Base-by-base conservation (phyloP, 1,139 yeast species). In the Pneumocystis canis region DNA sequence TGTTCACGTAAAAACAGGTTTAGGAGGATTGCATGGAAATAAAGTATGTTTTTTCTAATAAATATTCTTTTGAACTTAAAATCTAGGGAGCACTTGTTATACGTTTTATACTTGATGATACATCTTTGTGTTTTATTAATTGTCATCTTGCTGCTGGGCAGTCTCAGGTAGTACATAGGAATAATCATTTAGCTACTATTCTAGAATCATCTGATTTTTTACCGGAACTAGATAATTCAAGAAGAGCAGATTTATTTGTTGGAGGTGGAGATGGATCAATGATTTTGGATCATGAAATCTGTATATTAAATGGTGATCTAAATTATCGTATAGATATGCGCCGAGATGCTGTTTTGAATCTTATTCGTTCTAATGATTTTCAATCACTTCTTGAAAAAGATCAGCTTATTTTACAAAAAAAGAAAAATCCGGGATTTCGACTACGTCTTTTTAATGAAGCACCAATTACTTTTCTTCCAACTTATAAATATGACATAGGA, bases 81-180 rank as follows among this genome's bases (percentile, higher is more conserved):
- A 20, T 28, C 20, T 39, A 57, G 73, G 99, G 99, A 39, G 96
- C 92, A 1, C 85, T 89, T 62, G 90, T 95, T 0, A 86, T 89
- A 14, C 79, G 97, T 67, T 83, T 92, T 73, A 80, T 84, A 64
- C 81, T 86, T 67, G 89, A 89, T 11, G 84, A 84, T 62, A 82
- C 92, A 0, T 79, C 87, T 0, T 77, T 87, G 65, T 87, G 95
- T 71, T 84, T 88, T 71, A 85, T 89, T 39, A 86, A 89, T 62
- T 87, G 95, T 2, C 99, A 92, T 77, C 78, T 83, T 67, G 96
- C 98, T 0, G 97, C 98, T 0, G 98, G 99, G 1, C 82, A 84
- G 62, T 78, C 80, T 41, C 85, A 87, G 65, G 76, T 84, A 5
- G 84, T 83, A 54, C 97, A 90, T 73, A 80, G 99, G 67, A 89